Percentiles rank a stretch among this genome's conserved stretches.
Evolutionary conservation across 306 rosid genomes (phyloP).

Genomic region (Inga oerstediana): DNA sequence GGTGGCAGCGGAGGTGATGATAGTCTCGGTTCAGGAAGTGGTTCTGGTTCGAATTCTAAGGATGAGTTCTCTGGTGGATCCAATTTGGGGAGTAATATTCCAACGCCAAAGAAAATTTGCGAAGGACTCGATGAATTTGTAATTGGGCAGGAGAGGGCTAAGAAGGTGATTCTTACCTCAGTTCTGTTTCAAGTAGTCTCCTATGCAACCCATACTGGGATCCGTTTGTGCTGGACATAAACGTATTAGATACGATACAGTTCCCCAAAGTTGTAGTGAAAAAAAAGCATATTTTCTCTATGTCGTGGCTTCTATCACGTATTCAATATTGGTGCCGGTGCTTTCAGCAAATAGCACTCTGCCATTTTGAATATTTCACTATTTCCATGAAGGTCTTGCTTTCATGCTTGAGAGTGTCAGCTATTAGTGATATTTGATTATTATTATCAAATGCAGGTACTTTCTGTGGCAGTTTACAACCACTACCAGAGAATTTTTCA

Average conservation of each 20-base stretch:
- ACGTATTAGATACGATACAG: neutral
- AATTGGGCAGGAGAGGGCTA: constrained; percentile 92
- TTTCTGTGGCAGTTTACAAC: constrained; percentile 94
- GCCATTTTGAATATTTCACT: neutral
- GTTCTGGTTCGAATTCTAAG: constrained; percentile 53
- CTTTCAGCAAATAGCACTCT: neutral
- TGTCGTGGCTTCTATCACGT: neutral
- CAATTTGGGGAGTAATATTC: constrained; percentile 69
- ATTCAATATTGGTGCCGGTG: neutral
- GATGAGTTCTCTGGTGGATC: constrained; percentile 91
- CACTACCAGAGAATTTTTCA: constrained; percentile 84
- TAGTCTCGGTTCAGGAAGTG: constrained; percentile 58
- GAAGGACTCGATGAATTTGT: constrained; percentile 91
- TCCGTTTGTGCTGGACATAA: neutral
- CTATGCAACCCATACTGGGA: neutral
- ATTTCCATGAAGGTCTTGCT: neutral
- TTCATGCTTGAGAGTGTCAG: neutral
- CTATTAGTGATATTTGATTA: neutral
- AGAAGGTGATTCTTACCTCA: constrained; percentile 57
- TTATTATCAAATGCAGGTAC: constrained; percentile 57
- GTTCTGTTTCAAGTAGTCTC: neutral
- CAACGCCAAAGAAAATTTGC: constrained; percentile 90
- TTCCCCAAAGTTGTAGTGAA: neutral
- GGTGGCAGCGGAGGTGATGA: constrained; percentile 54
- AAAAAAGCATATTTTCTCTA: neutral